phyloP scores from a whole-genome alignment of 768 basidiomycete genomes.

The Phylloporus arenicola region DNA sequence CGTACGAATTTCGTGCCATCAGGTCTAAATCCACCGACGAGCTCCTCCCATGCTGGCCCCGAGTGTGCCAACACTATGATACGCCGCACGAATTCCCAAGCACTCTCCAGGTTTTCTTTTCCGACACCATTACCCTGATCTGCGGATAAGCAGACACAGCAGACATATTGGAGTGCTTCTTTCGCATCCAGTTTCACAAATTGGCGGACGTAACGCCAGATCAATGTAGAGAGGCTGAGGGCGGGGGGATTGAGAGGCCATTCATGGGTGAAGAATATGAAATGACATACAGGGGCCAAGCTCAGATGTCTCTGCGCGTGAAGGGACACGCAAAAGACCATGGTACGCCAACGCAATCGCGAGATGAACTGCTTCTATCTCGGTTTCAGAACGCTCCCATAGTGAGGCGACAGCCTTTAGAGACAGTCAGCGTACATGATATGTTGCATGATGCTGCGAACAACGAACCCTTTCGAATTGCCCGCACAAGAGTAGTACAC shows the following conservation, averaged over 20 bases:
- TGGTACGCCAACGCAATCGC: conserved; percentile 91
- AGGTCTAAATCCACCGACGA: conserved; percentile 86
- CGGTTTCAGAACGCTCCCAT: conserved; percentile 80
- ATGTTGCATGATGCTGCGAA: not conserved
- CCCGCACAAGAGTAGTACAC: conserved; percentile 83
- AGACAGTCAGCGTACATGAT: not conserved
- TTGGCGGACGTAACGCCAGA: conserved; percentile 89
- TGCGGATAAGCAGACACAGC: conserved; percentile 71
- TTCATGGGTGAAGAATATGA: not conserved
- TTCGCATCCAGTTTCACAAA: conserved; percentile 92
- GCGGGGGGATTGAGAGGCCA: conserved; percentile 66
- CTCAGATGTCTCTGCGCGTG: conserved; percentile 76
- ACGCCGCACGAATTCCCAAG: conserved; percentile 75
- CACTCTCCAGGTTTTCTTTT: conserved; percentile 76
- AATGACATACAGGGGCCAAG: conserved; percentile 58
- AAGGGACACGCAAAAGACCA: conserved; percentile 81
- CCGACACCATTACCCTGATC: conserved; percentile 69
- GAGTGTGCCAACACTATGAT: conserved; percentile 76
- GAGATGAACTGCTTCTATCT: conserved; percentile 92
- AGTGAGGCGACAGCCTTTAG: conserved; percentile 87
- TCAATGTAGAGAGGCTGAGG: conserved; percentile 74
- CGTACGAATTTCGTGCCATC: conserved; percentile 88
- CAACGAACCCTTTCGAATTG: conserved; percentile 83
- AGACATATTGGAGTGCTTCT: conserved; percentile 92
- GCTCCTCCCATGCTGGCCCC: conserved; percentile 83